These are phyloP conservation scores for Fraxinus dipetala DNA, from an alignment of 305 asterid species.

Conservation along the genomic window DNA sequence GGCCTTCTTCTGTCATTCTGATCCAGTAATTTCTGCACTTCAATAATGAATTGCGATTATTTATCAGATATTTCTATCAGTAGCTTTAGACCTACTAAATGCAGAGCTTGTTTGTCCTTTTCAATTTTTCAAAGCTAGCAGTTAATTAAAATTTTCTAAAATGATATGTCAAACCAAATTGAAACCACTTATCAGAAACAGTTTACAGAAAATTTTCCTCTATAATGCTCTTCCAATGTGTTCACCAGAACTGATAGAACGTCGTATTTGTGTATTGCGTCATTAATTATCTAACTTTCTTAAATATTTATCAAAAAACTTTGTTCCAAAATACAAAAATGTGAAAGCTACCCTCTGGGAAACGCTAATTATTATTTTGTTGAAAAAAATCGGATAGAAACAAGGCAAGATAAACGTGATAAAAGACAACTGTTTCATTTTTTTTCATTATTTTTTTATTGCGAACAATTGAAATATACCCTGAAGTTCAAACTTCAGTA, in stretches of 20 bases:
- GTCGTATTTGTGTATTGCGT: not conserved
- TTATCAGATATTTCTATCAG: slow-evolving; percentile 9
- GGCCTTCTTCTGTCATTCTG: slow-evolving; percentile 64
- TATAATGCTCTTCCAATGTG: not conserved
- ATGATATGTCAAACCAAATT: slow-evolving; percentile 7
- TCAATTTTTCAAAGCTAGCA: not conserved
- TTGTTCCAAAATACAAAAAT: not conserved
- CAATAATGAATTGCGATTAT: slow-evolving; percentile 26
- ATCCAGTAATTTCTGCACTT: slow-evolving; percentile 85
- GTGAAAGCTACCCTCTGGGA: not conserved
- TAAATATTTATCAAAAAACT: not conserved
- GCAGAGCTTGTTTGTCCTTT: not conserved
- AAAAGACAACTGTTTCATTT: not conserved
- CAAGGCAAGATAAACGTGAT: not conserved
- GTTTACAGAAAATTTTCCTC: not conserved
- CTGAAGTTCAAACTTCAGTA: slow-evolving; percentile 21
- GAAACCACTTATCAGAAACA: not conserved
- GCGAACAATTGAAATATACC: slow-evolving; percentile 6
- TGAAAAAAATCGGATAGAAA: not conserved
- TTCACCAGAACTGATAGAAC: not conserved
- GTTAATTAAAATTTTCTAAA: not conserved
- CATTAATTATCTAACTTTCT: not conserved
- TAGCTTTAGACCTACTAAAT: slow-evolving; percentile 14
- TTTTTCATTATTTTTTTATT: slow-evolving; percentile 6
- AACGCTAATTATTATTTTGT: not conserved